Evolutionary conservation across 1,284 basidiomycete species (phyloP), one percentile per base, ranked within the genome.

Genomic region (Mycosarcoma maydis): DNA sequence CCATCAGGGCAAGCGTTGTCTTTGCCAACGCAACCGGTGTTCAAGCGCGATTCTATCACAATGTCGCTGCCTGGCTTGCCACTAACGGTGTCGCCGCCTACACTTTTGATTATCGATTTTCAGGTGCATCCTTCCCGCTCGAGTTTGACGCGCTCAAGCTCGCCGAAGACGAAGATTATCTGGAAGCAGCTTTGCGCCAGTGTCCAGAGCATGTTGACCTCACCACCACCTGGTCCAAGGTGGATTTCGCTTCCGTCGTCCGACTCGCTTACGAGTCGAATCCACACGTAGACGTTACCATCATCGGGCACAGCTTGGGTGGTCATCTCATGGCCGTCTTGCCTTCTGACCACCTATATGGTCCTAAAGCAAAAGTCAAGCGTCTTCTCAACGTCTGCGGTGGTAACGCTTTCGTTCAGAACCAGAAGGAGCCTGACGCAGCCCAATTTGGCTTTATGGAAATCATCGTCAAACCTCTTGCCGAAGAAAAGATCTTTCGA

Each of bases 41-140:
- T 2, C 66, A 69, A 29, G 75, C 47, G 41, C 60, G 68, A 2
- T 75, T 77, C 66, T 77, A 77, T 46, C 73, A 73, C 53, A 56
- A 45, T 22, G 64, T 71, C 14, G 73, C 75, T 19, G 32, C 45
- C 1, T 75, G 60, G 57, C 67, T 77, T 16, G 46, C 71, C 2
- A 40, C 43, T 7, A 58, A 74, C 23, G 75, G 73, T n/a, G 54
- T 77, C 0, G 67, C 56, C 9, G 68, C 69, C 13, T 69, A 60
- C 34, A 77, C 75, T 0, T 73, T 75, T 46, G 75, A 77, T 66
- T 77, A 71, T 20, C 62, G 73, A 34, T 77, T 51, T 32, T 65
- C 66, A 1, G 75, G 75, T 7, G 46, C 52, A 6, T 73, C 71
- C 6, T 73, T 77, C 29, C 75, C 75, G 8, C 48, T 55, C 20